phyloP scores from a whole-genome alignment of 1,284 basidiomycete species.

The Phellinidium pouzarii region DNA sequence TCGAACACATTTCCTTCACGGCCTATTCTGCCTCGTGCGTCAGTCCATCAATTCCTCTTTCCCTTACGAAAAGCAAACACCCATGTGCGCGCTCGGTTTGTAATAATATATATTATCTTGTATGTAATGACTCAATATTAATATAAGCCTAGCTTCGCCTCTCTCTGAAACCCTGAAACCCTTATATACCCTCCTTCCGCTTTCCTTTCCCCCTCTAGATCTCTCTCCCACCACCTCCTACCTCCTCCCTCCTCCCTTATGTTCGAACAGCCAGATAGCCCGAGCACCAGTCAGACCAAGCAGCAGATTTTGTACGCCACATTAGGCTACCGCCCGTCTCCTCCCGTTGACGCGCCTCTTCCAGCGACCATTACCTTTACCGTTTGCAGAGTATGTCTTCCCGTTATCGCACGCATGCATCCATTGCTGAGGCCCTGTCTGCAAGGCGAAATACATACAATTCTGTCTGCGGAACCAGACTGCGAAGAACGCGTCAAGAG shows the following conservation, averaged over 20 bases:
- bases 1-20: background rate
- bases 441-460: conserved; percentile 18
- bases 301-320: conserved; percentile 15
- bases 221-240: conserved; percentile 1
- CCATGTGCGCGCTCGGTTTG: background rate
- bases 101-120: background rate
- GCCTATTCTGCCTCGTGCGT: background rate
- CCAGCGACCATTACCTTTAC: conserved; percentile 17
- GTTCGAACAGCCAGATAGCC: conserved; percentile 18
- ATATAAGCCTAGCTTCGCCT: background rate
- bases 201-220: background rate
- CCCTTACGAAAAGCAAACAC: background rate
- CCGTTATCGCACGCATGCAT: background rate
- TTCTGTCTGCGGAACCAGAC: conserved; percentile 15
- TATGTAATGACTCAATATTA: background rate
- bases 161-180: background rate
- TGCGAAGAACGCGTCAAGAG: conserved; percentile 14
- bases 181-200: conserved; percentile 16
- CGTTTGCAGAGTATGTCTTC: conserved; percentile 16
- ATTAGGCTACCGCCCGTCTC: background rate
- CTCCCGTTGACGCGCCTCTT: background rate
- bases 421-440: background rate
- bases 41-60: background rate
- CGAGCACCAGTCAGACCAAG: conserved; percentile 16
- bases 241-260: background rate